Base-by-base conservation (phyloP, 106 monocot species). In the Narthecium ossifragum region DNA sequence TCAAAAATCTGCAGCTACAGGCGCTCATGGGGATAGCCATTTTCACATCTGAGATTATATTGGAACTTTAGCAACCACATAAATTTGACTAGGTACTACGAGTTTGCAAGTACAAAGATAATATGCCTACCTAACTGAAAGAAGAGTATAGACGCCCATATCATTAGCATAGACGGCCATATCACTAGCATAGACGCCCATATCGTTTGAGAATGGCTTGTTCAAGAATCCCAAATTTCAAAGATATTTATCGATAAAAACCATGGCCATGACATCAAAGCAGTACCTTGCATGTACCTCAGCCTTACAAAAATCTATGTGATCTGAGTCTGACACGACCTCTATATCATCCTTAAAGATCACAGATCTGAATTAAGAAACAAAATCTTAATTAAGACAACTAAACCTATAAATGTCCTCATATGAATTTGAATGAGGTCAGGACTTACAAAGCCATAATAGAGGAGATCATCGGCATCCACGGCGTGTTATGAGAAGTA, bases 11-110 rank as follows among this genome's bases (percentile, higher is more conserved):
- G 76, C 51, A 98, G 55, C 61, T 91, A 91, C 15, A 90, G 96
- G 26, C 80, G 87, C 76, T 91, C 91, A 53, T 79, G 75, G 63
- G 96, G 96, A 64, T 98, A 98, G 10, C 96, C 90, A 34, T 84
- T 78, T 34, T 82, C 71, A 51, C 73, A 81, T 68, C 96, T 96
- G 59, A 61, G 49, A 76, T 46, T 36, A 30, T n/a, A n/a, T n/a
- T n/a, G n/a, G n/a, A n/a, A n/a, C n/a, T n/a, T n/a, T n/a, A n/a
- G n/a, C n/a, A n/a, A n/a, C n/a, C n/a, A n/a, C n/a, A n/a, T n/a
- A n/a, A n/a, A n/a, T n/a, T n/a, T n/a, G n/a, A n/a, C 43, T 14
- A 51, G 21, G 55, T 58, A 71, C 10, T 20, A 13, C 51, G 18
- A 15, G 18, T 26, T 7, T 25, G 6, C 18, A 36, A 45, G 43